These are phyloP conservation scores for Blastobotrys peoriensis DNA, from an alignment of 805 yeast species.

Conservation along the genomic window DNA sequence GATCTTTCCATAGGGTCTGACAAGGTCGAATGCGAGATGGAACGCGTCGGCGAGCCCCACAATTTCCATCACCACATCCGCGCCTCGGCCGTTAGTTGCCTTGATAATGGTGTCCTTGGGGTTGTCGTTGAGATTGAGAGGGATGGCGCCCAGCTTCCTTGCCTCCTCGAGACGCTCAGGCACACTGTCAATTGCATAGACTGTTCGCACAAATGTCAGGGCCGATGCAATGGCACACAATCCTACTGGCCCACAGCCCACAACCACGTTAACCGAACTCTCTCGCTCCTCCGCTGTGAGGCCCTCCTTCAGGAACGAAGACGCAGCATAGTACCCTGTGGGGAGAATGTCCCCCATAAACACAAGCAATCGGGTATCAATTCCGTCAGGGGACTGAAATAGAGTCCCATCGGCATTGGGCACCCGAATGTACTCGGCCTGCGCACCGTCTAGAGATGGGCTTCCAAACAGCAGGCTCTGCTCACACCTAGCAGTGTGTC, in stretches of 20 bases:
- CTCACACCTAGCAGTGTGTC: slow-evolving; percentile 50
- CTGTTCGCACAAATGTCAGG: slow-evolving; percentile 38
- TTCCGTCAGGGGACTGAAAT: slow-evolving; percentile 36
- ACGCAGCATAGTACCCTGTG: slow-evolving; percentile 56
- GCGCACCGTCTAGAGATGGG: slow-evolving; percentile 52
- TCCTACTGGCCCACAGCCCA: slow-evolving; percentile 61
- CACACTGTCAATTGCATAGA: slow-evolving; percentile 47
- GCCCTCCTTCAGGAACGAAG: slow-evolving; percentile 42
- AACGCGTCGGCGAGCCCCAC: slow-evolving; percentile 53
- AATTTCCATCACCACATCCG: slow-evolving; percentile 55
- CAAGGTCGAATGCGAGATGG: slow-evolving; percentile 45
- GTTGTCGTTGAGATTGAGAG: slow-evolving; percentile 42
- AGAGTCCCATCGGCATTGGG: slow-evolving; percentile 51
- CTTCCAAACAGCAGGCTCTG: slow-evolving; percentile 54
- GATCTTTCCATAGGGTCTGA: slow-evolving; percentile 53
- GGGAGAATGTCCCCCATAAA: slow-evolving; percentile 61
- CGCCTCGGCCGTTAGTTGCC: slow-evolving; percentile 44
- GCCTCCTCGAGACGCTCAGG: slow-evolving; percentile 43
- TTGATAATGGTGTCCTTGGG: slow-evolving; percentile 30
- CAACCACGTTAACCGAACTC: slow-evolving; percentile 40
- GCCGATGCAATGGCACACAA: slow-evolving; percentile 45
- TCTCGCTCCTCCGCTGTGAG: slow-evolving; percentile 32
- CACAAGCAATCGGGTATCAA: slow-evolving; percentile 43
- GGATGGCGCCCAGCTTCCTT: slow-evolving; percentile 42
- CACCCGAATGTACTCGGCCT: slow-evolving; percentile 55